Conservation (phyloP, 2,329 filamentous ascomycete species). For the Colletotrichum viniferum region DNA sequence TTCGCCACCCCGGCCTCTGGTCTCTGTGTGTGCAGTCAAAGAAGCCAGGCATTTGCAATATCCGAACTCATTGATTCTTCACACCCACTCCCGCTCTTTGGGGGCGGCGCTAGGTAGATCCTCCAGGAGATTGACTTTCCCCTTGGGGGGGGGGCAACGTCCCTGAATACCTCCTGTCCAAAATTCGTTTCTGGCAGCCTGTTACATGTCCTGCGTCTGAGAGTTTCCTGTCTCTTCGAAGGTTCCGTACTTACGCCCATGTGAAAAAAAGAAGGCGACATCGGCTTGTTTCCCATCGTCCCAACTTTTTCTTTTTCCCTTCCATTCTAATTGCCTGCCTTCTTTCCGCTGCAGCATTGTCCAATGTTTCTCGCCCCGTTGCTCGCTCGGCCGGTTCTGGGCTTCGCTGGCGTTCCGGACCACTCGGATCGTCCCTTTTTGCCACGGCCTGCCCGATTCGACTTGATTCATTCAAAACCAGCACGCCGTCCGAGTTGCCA, state of each 20-base stretch:
- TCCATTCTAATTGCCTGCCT: too few relatives aligned
- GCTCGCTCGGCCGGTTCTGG: not conserved
- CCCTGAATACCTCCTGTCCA: not conserved
- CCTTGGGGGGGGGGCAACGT: not conserved
- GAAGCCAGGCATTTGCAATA: not conserved
- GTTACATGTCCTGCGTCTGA: not conserved
- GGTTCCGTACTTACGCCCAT: not conserved
- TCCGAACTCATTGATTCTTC: not conserved
- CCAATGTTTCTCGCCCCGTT: too few relatives aligned
- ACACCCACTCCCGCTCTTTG: not conserved
- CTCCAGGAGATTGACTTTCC: constrained; percentile 11
- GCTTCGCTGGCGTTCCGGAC: constrained; percentile 13
- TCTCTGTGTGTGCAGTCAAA: not conserved
- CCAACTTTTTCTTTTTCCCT: not conserved
- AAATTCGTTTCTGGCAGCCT: not conserved
- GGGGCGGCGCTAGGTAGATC: not conserved
- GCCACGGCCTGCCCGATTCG: constrained; percentile 26
- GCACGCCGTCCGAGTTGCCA: not conserved
- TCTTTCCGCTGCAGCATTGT: too few relatives aligned
- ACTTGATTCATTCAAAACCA: constrained; percentile 5
- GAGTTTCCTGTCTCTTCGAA: not conserved
- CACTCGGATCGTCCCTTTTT: constrained; percentile 23
- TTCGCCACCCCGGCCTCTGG: constrained; percentile 10
- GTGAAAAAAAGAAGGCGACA: not conserved
- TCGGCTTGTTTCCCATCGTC: not conserved